A percentile compares a stretch with the other conserved stretches of the same genome.
Conservation (phyloP, 176 grass and related monocot species). For the Thalia dealbata region DNA sequence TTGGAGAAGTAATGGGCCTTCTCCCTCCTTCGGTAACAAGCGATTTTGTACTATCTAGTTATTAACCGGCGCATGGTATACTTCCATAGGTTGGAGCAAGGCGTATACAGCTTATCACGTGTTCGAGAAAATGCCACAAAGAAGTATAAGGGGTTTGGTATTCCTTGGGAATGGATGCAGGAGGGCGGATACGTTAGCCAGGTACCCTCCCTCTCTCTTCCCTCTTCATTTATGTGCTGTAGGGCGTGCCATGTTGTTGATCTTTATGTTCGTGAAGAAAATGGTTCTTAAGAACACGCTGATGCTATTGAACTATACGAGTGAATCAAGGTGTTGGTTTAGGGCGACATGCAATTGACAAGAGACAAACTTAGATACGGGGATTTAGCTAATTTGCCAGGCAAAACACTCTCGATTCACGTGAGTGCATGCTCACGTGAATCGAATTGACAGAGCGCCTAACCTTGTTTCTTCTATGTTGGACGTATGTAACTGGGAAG, state of each 20-base stretch:
- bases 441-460: neutral
- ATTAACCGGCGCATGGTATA: neutral
- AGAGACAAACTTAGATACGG: neutral
- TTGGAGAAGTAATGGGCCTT: conserved; percentile 60
- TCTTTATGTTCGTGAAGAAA: neutral
- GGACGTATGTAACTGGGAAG: too few relatives aligned
- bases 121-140: conserved; percentile 52
- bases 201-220: conserved; percentile 29
- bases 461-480: too few relatives aligned
- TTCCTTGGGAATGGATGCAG: conserved; percentile 89
- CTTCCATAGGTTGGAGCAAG: conserved; percentile 69
- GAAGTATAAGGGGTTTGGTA: conserved; percentile 65
- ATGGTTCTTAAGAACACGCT: too few relatives aligned
- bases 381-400: neutral
- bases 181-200: conserved; percentile 61
- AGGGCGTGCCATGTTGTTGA: neutral
- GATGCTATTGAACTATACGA: too few relatives aligned
- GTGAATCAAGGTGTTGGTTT: neutral
- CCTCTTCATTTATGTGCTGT: neutral
- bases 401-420: neutral
- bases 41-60: too few relatives aligned
- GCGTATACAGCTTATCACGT: conserved; percentile 71
- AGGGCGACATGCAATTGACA: neutral
- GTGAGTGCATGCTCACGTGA: neutral
- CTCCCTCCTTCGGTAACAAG: too few relatives aligned